phyloP scores from a whole-genome alignment of 1,284 basidiomycete genomes.

The Trichosporon sp. region DNA sequence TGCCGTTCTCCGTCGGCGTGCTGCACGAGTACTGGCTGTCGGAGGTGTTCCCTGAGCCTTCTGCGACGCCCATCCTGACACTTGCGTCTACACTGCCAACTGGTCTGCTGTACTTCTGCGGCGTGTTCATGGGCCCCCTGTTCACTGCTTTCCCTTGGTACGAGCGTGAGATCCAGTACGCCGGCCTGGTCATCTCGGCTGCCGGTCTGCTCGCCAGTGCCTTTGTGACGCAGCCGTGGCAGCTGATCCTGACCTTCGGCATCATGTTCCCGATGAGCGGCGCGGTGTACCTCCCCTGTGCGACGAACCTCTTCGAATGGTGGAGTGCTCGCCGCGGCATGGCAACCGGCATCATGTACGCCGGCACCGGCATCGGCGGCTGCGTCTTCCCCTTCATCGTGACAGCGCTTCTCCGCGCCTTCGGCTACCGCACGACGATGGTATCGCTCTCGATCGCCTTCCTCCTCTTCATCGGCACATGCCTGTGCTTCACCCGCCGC shows the following conservation, averaged over 20 bases:
- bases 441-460: constrained; percentile 34
- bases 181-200: constrained; percentile 7
- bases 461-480: constrained; percentile 23
- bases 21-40: constrained; percentile 41
- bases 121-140: constrained; percentile 33
- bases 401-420: constrained; percentile 29
- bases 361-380: constrained; percentile 43
- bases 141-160: constrained; percentile 17
- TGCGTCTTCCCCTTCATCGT: constrained; percentile 43
- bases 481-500: constrained; percentile 39
- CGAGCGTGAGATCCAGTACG: constrained; percentile 14
- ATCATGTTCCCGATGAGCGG: constrained; percentile 31
- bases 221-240: constrained; percentile 38
- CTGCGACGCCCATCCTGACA: constrained; percentile 19
- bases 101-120: constrained; percentile 43
- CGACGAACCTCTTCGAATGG: constrained; percentile 45
- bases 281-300: constrained; percentile 39
- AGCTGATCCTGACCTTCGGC: constrained; percentile 44
- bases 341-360: constrained; percentile 43
- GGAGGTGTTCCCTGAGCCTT: constrained; percentile 33
- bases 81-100: constrained; percentile 42
- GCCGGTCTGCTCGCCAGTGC: constrained; percentile 9
- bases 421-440: constrained; percentile 45
- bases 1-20: constrained; percentile 44
- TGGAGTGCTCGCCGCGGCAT: constrained; percentile 40